Evolutionary conservation across 2,329 filamentous ascomycete genomes (phyloP).

Genomic region (Cladobotryum protrusum): DNA sequence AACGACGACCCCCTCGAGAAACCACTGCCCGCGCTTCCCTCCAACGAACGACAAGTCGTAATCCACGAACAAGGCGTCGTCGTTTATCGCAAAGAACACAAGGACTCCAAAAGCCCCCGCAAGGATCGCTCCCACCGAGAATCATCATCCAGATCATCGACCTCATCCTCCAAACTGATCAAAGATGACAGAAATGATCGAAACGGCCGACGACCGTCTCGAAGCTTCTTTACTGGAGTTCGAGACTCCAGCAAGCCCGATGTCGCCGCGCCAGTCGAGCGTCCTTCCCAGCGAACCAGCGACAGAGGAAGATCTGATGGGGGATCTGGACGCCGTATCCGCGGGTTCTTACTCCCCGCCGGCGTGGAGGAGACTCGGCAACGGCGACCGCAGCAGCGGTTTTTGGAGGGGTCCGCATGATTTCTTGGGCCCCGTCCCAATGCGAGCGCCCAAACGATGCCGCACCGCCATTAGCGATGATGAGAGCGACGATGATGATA

Average conservation of each 20-base stretch:
- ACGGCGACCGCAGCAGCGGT: constrained; percentile 51
- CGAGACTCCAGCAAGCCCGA: constrained; percentile 41
- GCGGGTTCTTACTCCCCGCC: constrained; percentile 54
- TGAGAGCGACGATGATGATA: constrained; percentile 30
- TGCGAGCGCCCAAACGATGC: constrained; percentile 16
- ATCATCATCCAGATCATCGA: constrained; percentile 17
- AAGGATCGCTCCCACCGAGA: constrained; percentile 10
- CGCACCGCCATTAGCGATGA: constrained; percentile 21
- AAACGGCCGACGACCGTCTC: constrained; percentile 27
- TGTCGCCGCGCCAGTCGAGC: constrained; percentile 26
- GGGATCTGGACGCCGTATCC: constrained; percentile 42
- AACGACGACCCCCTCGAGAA: constrained; percentile 16
- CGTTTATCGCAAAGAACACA: constrained; percentile 23
- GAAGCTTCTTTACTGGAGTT: constrained; percentile 51
- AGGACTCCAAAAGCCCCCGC: constrained; percentile 5
- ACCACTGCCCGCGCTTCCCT: constrained; percentile 21
- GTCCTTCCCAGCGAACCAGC: constrained; percentile 29
- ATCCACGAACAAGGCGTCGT: constrained; percentile 28
- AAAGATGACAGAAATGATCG: not conserved
- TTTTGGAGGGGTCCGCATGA: constrained; percentile 56
- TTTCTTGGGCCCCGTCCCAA: constrained; percentile 38
- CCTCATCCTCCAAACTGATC: constrained; percentile 22
- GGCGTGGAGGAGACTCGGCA: constrained; percentile 55
- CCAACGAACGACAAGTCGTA: constrained; percentile 22
- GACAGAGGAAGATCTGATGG: constrained; percentile 30